Conservation (phyloP, 257 asterid genomes). For the Salvia hispanica region DNA sequence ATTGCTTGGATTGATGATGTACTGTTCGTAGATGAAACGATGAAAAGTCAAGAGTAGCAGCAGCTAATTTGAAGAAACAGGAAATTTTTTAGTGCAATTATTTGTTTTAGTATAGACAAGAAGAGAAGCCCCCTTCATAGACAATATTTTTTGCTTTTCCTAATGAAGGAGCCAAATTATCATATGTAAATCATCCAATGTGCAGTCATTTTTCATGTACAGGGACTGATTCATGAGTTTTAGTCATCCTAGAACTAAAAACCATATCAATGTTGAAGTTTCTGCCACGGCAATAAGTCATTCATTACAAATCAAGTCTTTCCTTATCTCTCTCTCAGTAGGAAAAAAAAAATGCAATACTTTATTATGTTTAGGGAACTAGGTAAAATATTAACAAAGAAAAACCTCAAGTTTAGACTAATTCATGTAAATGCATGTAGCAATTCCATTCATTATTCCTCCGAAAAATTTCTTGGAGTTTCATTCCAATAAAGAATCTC, state of each 20-base stretch:
- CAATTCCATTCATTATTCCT: background rate
- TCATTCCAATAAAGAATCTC: background rate
- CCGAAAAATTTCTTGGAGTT: background rate
- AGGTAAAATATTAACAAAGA: background rate
- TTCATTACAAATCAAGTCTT: background rate
- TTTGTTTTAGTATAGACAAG: slow-evolving; percentile 30
- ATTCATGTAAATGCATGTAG: background rate
- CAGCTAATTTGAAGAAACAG: slow-evolving; percentile 19
- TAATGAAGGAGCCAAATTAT: slow-evolving; percentile 26
- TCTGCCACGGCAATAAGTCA: background rate
- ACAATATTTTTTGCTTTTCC: slow-evolving; percentile 24
- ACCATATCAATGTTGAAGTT: background rate
- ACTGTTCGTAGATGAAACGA: slow-evolving; percentile 63
- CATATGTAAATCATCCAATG: slow-evolving; percentile 19
- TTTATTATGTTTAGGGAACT: background rate
- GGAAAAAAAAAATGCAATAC: background rate
- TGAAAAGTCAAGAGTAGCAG: slow-evolving; percentile 51
- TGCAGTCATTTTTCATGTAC: slow-evolving; percentile 20
- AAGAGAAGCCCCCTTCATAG: slow-evolving; percentile 21
- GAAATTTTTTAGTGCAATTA: slow-evolving; percentile 8
- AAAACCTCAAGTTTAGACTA: background rate
- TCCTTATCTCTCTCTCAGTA: background rate
- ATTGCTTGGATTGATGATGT: slow-evolving; percentile 90
- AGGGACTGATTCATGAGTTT: background rate
- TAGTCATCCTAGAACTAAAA: background rate